Evolutionary conservation across 441 rosid genomes (phyloP), one percentile per base, ranked within the genome.

Genomic region (Arabidopsis lyrata): DNA sequence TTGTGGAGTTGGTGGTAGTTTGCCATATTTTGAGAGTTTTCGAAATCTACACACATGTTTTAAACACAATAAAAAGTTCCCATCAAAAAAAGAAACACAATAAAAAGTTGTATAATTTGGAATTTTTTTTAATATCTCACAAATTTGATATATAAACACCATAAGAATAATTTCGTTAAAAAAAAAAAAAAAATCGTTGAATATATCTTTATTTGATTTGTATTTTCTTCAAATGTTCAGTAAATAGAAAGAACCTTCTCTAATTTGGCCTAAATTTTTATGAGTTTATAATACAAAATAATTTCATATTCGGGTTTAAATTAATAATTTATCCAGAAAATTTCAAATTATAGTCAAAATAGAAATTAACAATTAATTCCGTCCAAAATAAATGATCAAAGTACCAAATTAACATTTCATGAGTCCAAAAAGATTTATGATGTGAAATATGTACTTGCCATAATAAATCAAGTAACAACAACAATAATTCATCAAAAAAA

Each of bases 1-100:
- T 34, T 57, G 34, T 34, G 57, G 32, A 18, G 45, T 20, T 49
- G 22, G 34, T 34, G 45, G 69, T 48, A 35, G 34, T 49, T 49
- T 49, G 22, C 13, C n/a, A 31, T 47, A 16, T 0, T 9, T 63
- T 45, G 20, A 50, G 14, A 11, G 14, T 4, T 39, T 38, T 38
- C 14, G 2, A 39, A 12, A 11, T 39, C 22, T 50, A 50, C n/a
- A 22, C 55, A 20, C 6, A 20, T 44, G 16, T n/a, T 44, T 44
- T 15, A n/a, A n/a, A 44, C n/a, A n/a, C n/a, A n/a, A n/a, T n/a
- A n/a, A n/a, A n/a, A n/a, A n/a, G n/a, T n/a, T n/a, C n/a, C n/a
- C n/a, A n/a, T n/a, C n/a, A n/a, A n/a, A n/a, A n/a, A n/a, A n/a
- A n/a, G n/a, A n/a, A n/a, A n/a, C 18, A 44, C 9, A 44, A 14